Base-by-base conservation (phyloP, 495 filamentous ascomycete species). In the Penicillium roqueforti region DNA sequence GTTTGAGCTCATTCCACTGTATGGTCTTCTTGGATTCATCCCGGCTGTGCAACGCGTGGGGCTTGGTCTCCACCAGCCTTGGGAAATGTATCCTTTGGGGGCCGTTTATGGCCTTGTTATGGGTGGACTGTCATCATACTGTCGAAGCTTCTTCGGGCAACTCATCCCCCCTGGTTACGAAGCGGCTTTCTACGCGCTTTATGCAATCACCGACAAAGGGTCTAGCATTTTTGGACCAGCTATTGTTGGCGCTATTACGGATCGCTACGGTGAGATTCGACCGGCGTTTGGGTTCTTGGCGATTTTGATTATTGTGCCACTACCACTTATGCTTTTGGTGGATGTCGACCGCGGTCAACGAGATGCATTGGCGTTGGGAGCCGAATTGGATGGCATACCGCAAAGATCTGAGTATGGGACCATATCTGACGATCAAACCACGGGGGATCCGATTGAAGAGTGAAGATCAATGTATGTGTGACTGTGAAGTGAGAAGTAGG, bases 131-230 rank as follows among this genome's bases (percentile, higher is more conserved):
- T 90, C 87, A 34, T 88, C 87, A 18, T 96, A 97, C 68, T 97
- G 93, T 61, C 87, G 93, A 13, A 92, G 88, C 62, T 78, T 98
- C 37, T 98, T 86, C 63, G 92, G 91, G 20, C 90, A 97, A 66
- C 77, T 98, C 31, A 87, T 98, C 58, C 93, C 93, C 20, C 90
- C 91, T 0, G 93, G 93, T 10, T 93, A 84, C 20, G 93, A 98
- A 72, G 91, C 93, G 2, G 90, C 93, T 1, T 98, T 98, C 66
- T 98, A 92, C 68, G 91, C 93, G 0, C 80, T 98, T 2, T 98
- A 96, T 60, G 92, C 93, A 5, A 96, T 98, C 55, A 98, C 93
- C 13, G 93, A 98, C 63, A 98, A 98, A 70, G 93, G 93, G 19
- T 93, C 88, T 6, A 93, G 88, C 63, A 76, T 98, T 16, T 96